A percentile compares a stretch with the other conserved stretches of the same genome.
phyloP scores from a whole-genome alignment of 768 basidiomycete species.

The Pleurotus eryngii region DNA sequence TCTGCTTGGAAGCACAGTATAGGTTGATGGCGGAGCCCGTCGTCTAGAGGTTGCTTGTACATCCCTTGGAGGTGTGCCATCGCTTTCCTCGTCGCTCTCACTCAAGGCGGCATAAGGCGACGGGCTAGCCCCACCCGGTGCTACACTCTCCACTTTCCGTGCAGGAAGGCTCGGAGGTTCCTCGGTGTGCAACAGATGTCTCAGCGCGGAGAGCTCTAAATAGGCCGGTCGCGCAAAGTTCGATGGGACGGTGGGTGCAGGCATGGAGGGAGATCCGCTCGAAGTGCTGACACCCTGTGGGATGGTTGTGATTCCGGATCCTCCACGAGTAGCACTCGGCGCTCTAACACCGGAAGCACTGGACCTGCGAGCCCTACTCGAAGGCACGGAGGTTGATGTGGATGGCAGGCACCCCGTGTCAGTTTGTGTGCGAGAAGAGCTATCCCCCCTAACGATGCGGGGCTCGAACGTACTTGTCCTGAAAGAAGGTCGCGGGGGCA shows the following conservation, averaged over 20 bases:
- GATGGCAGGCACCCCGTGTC: constrained; percentile 44
- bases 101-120: constrained; percentile 14
- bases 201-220: constrained; percentile 72
- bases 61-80: constrained; percentile 45
- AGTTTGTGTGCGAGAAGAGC: constrained; percentile 30
- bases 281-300: constrained; percentile 5
- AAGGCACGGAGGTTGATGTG: constrained; percentile 35
- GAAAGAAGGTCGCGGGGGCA: constrained; percentile 28
- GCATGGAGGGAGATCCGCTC: constrained; percentile 24
- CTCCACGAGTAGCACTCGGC: constrained; percentile 13
- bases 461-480: constrained; percentile 51
- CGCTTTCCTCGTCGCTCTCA: constrained; percentile 71
- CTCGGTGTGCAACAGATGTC: constrained; percentile 64
- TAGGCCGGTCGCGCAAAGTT: constrained; percentile 68
- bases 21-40: not conserved
- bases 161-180: constrained; percentile 33
- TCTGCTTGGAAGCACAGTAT: constrained; percentile 57
- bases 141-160: constrained; percentile 33
- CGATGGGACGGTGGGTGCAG: constrained; percentile 25
- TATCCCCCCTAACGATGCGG: constrained; percentile 60
- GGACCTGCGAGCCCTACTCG: constrained; percentile 44
- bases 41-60: constrained; percentile 21
- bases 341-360: constrained; percentile 33
- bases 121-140: not conserved
- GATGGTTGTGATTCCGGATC: not conserved